Conservation (phyloP, 1,284 basidiomycete genomes). For the Anthracocystis walkeri region DNA sequence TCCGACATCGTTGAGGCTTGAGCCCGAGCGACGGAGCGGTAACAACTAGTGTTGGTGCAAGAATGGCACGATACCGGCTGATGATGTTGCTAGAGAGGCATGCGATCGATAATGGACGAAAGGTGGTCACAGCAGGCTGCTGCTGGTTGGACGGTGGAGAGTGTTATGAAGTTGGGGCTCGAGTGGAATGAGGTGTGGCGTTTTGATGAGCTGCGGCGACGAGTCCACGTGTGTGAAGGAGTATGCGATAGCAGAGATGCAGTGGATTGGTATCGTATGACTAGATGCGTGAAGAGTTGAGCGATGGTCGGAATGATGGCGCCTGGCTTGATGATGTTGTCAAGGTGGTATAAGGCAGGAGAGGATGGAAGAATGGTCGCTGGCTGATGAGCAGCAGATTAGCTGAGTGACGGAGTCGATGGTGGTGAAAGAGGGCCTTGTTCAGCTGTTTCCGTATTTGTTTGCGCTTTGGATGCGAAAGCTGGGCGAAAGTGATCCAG, state of each 20-base stretch:
- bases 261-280: not conserved
- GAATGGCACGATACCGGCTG: not conserved
- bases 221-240: not conserved
- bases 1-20: slow-evolving; percentile 27
- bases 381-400: not conserved
- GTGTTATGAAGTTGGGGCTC: not conserved
- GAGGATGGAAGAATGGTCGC: too few relatives aligned
- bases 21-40: slow-evolving; percentile 3
- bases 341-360: slow-evolving; percentile 2
- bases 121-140: not conserved
- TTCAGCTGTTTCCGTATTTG: not conserved
- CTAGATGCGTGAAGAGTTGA: not conserved
- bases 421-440: not conserved
- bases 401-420: not conserved
- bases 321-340: not conserved
- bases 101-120: slow-evolving; percentile 8
- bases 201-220: too few relatives aligned
- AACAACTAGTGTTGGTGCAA: slow-evolving; percentile 11
- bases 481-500: slow-evolving; percentile 1
- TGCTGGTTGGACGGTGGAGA: not conserved
- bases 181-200: too few relatives aligned
- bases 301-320: not conserved
- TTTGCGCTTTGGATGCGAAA: not conserved
- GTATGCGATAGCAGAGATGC: not conserved
- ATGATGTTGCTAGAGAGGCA: slow-evolving; percentile 5